Evolutionary conservation across 2,329 filamentous ascomycete genomes (phyloP).

Genomic region (Ophiostoma sp.): DNA sequence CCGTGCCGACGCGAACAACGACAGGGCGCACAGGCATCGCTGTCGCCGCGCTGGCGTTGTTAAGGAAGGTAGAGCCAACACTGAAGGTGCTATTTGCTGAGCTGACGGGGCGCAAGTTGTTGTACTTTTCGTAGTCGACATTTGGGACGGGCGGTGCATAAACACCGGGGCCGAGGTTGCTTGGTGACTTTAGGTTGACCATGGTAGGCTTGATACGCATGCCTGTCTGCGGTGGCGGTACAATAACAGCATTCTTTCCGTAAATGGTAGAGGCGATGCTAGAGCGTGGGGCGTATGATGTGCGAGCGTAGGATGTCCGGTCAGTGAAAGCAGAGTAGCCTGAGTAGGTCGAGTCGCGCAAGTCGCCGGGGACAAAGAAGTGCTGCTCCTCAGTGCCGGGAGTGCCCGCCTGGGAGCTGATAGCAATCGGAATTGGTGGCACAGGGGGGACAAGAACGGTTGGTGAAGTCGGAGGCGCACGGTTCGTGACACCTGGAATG

Average conservation of each 20-base stretch:
- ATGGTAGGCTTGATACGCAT: slow-evolving; percentile 85
- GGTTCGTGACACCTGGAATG: slow-evolving; percentile 93
- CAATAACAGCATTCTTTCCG: slow-evolving; percentile 77
- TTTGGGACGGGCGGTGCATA: slow-evolving; percentile 65
- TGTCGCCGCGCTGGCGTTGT: slow-evolving; percentile 55
- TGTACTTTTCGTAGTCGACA: slow-evolving; percentile 61
- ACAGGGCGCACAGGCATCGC: slow-evolving; percentile 54
- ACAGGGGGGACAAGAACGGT: slow-evolving; percentile 82
- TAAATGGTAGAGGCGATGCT: slow-evolving; percentile 93
- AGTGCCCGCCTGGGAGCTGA: slow-evolving; percentile 45
- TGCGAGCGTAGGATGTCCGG: slow-evolving; percentile 55
- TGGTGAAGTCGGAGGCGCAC: slow-evolving; percentile 77
- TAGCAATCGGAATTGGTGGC: slow-evolving; percentile 72
- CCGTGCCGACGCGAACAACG: slow-evolving; percentile 53
- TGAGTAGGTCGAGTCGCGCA: slow-evolving; percentile 88
- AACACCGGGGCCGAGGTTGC: slow-evolving; percentile 40
- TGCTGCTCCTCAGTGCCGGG: slow-evolving; percentile 70
- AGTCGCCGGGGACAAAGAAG: slow-evolving; percentile 86
- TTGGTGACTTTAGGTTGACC: slow-evolving; percentile 77
- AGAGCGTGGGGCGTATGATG: slow-evolving; percentile 55
- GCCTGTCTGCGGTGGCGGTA: slow-evolving; percentile 78
- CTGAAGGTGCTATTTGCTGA: slow-evolving; percentile 54
- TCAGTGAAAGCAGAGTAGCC: slow-evolving; percentile 61
- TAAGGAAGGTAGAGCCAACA: slow-evolving; percentile 63
- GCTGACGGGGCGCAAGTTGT: slow-evolving; percentile 45